Evolutionary conservation across 495 filamentous ascomycete species (phyloP).

Genomic region (Penicillium cataractarum): DNA sequence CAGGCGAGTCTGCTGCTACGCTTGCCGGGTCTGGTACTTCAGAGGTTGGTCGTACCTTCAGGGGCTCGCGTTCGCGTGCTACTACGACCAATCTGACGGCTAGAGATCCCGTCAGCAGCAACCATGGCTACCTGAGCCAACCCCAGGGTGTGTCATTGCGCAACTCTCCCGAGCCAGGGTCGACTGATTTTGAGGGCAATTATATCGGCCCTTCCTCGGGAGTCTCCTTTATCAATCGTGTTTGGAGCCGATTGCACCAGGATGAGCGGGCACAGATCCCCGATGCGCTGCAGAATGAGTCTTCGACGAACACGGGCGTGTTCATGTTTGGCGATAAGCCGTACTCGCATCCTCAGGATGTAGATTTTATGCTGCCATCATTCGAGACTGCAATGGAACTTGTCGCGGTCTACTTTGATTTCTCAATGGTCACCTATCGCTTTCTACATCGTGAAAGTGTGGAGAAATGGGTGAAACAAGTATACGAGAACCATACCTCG

Average conservation of each 20-base stretch:
- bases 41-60: conserved; percentile 13
- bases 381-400: conserved; percentile 42
- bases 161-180: conserved; percentile 48
- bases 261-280: conserved; percentile 43
- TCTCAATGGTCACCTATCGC: conserved; percentile 53
- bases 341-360: conserved; percentile 35
- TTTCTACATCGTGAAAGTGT: conserved; percentile 48
- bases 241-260: conserved; percentile 49
- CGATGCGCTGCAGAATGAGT: conserved; percentile 38
- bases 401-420: conserved; percentile 49
- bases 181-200: conserved; percentile 51
- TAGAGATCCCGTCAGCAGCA: conserved; percentile 10
- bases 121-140: conserved; percentile 6
- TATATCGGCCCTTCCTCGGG: conserved; percentile 51
- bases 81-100: conserved; percentile 11
- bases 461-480: conserved; percentile 42
- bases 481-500: conserved; percentile 42
- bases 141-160: conserved; percentile 30
- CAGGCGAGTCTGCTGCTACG: conserved; percentile 8
- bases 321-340: conserved; percentile 52
- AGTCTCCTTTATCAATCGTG: conserved; percentile 50
- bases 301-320: conserved; percentile 43
- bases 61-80: conserved; percentile 16
- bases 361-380: conserved; percentile 38
- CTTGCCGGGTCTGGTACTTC: conserved; percentile 4